Evolutionary conservation across 495 filamentous ascomycete species (phyloP), one percentile per base, ranked within the genome.

Genomic region (Tuber brumale): DNA sequence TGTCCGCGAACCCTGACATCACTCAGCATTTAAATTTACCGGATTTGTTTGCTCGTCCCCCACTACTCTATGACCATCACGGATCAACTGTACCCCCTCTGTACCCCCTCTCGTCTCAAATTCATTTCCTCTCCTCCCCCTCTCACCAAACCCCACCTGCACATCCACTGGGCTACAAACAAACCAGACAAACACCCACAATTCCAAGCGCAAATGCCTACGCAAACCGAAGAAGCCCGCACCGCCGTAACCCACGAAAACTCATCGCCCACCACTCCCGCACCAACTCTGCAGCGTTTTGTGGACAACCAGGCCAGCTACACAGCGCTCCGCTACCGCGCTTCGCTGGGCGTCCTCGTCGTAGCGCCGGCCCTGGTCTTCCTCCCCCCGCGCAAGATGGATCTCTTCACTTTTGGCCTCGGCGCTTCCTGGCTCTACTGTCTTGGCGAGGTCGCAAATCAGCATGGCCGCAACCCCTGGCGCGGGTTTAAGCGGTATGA

Each of bases 361-460:
- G 86, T 89, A 42, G 89, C 90, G 51, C 93, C 94, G 2, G 80
- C 92, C 72, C 89, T 93, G 48, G 87, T 92, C 72, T 85, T 89
- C 75, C 87, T 97, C 21, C 95, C 95, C 5, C 92, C 93, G 0
- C 91, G 94, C 69, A 93, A 93, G 83, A 85, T 97, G 69, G 92
- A 90, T 82, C 43, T 88, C 74, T 91, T 89, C 84, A 87, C 91
- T 75, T 85, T 92, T 77, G 87, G 90, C 27, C 87, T 93, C 3
- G 85, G 85, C 66, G 85, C 85, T 74, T 86, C 88, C 12, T 93
- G 89, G 85, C 84, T 88, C 72, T 84, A 88, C 77, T 88, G 88
- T 72, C 89, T 90, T 27, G 90, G 93, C 84, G 88, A 92, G 80
- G 85, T 96, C 31, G 86, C 85, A n/a, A 74, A 84, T 42, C 85